A percentile compares a stretch with the other conserved stretches of the same genome.
phyloP scores from a whole-genome alignment of 495 filamentous ascomycete species.

The Mytilinidion resinicola region DNA sequence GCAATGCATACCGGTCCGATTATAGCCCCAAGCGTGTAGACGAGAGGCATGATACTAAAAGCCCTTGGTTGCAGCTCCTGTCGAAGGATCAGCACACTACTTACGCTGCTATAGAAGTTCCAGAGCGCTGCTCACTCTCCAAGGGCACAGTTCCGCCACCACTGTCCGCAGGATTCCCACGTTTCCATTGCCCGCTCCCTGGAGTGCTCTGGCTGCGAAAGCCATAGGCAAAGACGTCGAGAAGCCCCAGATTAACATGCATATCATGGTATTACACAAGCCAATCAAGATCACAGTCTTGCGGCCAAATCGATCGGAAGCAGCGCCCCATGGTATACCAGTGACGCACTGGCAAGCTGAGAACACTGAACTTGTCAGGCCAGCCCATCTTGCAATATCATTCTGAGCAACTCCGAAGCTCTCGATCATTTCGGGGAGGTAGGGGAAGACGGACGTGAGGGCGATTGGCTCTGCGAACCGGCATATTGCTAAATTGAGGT shows the following conservation, averaged over 20 bases:
- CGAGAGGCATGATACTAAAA: conserved; percentile 79
- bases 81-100: neutral
- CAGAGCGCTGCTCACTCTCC: conserved; percentile 38
- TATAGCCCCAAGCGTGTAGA: conserved; percentile 73
- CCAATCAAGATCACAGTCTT: conserved; percentile 70
- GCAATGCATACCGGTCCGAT: conserved; percentile 57
- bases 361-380: conserved; percentile 66
- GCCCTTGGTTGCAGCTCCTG: conserved; percentile 70
- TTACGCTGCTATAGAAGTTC: neutral
- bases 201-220: conserved; percentile 58
- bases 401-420: conserved; percentile 66
- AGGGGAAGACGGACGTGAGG: conserved; percentile 80
- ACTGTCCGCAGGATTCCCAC: conserved; percentile 65
- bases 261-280: conserved; percentile 64
- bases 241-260: conserved; percentile 70
- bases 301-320: conserved; percentile 65
- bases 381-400: conserved; percentile 71
- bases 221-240: conserved; percentile 66
- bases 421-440: conserved; percentile 84
- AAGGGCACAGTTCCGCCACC: conserved; percentile 71
- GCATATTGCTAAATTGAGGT: conserved; percentile 49
- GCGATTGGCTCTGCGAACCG: conserved; percentile 84
- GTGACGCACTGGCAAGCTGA: conserved; percentile 65
- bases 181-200: conserved; percentile 62
- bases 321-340: conserved; percentile 72